A percentile compares a stretch with the other conserved stretches of the same genome.
Conservation (phyloP, 2,329 filamentous ascomycete genomes). For the Diaporthe capsici region DNA sequence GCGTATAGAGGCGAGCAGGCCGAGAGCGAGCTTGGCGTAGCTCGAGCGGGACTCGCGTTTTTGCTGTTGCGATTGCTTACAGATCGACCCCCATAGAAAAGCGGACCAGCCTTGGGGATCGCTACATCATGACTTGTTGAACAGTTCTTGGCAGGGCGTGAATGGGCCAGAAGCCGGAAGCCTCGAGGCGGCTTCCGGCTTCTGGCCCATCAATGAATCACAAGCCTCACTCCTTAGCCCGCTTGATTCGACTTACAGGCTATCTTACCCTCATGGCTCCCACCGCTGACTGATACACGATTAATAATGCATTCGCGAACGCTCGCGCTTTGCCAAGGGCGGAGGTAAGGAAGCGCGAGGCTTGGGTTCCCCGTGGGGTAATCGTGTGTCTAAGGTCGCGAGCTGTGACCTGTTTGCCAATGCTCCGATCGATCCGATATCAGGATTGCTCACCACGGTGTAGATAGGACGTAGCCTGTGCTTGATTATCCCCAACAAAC, state of each 20-base stretch:
- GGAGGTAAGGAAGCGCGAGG: not conserved
- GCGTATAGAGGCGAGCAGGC: not conserved
- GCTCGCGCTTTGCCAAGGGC: not conserved
- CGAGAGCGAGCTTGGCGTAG: not conserved
- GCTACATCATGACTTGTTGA: rapidly evolving
- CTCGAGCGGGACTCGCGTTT: not conserved
- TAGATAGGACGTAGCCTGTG: too few species aligned
- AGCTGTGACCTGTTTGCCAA: too few species aligned
- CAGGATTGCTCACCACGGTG: too few species aligned
- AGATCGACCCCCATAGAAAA: not conserved
- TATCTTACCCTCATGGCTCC: not conserved
- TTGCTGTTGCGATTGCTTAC: not conserved
- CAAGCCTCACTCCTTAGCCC: not conserved
- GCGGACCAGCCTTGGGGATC: not conserved
- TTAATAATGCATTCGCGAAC: not conserved
- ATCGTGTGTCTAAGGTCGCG: too few species aligned
- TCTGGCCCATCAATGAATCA: not conserved
- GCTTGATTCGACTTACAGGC: too few species aligned
- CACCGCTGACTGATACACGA: not conserved
- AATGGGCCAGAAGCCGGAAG: too few species aligned
- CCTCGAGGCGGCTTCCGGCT: not conserved
- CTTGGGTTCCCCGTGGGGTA: not conserved
- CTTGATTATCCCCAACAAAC: too few species aligned
- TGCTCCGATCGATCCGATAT: too few species aligned
- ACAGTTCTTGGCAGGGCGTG: not conserved